Conservation (phyloP, 371 early-diverging fungal species). For the Mortierella sp. region DNA sequence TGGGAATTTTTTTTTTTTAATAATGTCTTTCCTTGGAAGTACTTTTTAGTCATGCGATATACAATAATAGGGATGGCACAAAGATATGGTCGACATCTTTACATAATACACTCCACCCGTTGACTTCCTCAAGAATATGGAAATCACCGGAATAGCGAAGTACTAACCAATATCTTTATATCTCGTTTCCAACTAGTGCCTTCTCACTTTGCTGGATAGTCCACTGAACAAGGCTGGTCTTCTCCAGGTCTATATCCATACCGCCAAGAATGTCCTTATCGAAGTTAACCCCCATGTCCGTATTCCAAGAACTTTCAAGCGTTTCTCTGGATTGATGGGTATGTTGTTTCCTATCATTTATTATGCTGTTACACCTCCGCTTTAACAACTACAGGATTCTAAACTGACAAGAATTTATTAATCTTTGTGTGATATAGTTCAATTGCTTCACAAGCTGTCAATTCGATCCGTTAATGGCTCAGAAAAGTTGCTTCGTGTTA, state of each 20-base stretch:
- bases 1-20: conserved; percentile 8
- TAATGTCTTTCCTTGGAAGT: neutral
- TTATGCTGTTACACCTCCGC: neutral
- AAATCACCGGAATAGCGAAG: no score
- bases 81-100: neutral
- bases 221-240: conserved; percentile 98
- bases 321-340: conserved; percentile 97
- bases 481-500: conserved; percentile 94
- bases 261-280: conserved; percentile 94
- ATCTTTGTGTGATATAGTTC: conserved; percentile 70
- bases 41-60: neutral
- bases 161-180: neutral
- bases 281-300: conserved; percentile 98
- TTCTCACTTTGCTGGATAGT: conserved; percentile 96
- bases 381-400: neutral
- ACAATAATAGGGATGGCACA: neutral
- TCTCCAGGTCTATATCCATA: conserved; percentile 96
- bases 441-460: conserved; percentile 96
- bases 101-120: no score
- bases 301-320: conserved; percentile 98
- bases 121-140: no score
- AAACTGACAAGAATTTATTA: neutral
- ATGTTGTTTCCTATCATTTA: conserved; percentile 19
- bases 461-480: conserved; percentile 93
- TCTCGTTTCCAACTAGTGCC: conserved; percentile 72